Conservation (phyloP, 345 rosid genomes). For the Linum tenue region DNA sequence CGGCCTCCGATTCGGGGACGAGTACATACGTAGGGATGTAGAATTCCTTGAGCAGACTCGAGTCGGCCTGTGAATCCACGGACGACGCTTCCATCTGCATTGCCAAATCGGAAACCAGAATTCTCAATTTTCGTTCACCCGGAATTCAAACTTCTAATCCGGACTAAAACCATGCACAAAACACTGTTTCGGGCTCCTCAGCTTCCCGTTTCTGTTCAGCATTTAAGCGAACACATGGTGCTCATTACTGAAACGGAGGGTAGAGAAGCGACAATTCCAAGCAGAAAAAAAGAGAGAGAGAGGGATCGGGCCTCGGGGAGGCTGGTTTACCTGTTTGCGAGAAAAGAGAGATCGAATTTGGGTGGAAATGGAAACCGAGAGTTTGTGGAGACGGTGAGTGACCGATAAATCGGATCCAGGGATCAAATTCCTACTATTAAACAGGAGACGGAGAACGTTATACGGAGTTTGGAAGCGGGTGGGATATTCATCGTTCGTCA, state of each 20-base stretch:
- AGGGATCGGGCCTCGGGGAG: background rate
- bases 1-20: constrained; percentile 28
- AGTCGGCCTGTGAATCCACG: constrained; percentile 17
- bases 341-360: background rate
- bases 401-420: background rate
- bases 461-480: background rate
- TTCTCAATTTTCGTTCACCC: background rate
- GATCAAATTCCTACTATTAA: background rate
- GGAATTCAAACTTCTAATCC: background rate
- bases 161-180: background rate
- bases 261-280: background rate
- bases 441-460: background rate
- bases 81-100: background rate
- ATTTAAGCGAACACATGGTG: background rate
- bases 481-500: no score
- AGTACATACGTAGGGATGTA: constrained; percentile 48
- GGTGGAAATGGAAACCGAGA: background rate
- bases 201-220: background rate
- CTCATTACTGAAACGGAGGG: background rate
- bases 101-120: background rate
- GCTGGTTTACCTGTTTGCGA: no score
- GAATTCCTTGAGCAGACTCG: constrained; percentile 31
- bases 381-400: background rate
- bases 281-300: no score
- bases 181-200: background rate